These are phyloP conservation scores for Mimosa pudica DNA, from an alignment of 306 rosid genomes.

Conservation along the genomic window DNA sequence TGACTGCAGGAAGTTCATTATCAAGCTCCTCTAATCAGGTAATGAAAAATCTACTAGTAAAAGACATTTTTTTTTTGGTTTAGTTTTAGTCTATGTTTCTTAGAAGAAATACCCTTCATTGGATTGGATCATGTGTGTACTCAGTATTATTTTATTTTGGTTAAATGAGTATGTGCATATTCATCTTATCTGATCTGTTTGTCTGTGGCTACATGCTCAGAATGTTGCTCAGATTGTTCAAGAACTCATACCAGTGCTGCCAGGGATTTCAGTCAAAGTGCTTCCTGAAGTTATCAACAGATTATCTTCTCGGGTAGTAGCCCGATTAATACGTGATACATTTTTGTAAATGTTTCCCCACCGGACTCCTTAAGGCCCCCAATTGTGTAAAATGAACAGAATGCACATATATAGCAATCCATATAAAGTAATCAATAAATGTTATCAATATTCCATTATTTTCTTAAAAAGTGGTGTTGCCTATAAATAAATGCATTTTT, in stretches of 20 bases:
- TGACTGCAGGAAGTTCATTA: slow-evolving; percentile 82
- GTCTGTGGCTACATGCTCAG: slow-evolving; percentile 47
- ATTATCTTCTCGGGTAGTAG: slow-evolving; percentile 87
- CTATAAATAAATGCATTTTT: too few relatives aligned
- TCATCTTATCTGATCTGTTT: slow-evolving; percentile 27
- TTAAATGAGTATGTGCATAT: background rate
- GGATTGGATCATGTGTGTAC: background rate
- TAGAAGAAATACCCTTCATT: background rate
- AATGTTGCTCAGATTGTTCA: slow-evolving; percentile 62
- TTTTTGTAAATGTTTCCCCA: slow-evolving; percentile 50
- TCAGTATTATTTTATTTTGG: background rate
- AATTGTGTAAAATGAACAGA: slow-evolving; percentile 43
- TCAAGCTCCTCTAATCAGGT: slow-evolving; percentile 74
- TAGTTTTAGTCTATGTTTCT: background rate
- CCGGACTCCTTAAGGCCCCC: slow-evolving; percentile 30
- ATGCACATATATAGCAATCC: background rate
- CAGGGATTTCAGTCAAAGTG: slow-evolving; percentile 72
- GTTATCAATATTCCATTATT: background rate
- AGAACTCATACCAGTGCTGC: slow-evolving; percentile 91
- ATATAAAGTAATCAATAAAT: slow-evolving; percentile 22
- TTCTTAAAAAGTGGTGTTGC: too few relatives aligned
- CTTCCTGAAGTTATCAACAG: slow-evolving; percentile 84
- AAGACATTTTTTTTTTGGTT: background rate
- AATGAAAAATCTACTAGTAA: slow-evolving; percentile 31
- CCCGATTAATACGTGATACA: slow-evolving; percentile 82